Evolutionary conservation across 2,329 filamentous ascomycete species (phyloP), one percentile per base, ranked within the genome.

Genomic region (Verticillium nonalfalfae): DNA sequence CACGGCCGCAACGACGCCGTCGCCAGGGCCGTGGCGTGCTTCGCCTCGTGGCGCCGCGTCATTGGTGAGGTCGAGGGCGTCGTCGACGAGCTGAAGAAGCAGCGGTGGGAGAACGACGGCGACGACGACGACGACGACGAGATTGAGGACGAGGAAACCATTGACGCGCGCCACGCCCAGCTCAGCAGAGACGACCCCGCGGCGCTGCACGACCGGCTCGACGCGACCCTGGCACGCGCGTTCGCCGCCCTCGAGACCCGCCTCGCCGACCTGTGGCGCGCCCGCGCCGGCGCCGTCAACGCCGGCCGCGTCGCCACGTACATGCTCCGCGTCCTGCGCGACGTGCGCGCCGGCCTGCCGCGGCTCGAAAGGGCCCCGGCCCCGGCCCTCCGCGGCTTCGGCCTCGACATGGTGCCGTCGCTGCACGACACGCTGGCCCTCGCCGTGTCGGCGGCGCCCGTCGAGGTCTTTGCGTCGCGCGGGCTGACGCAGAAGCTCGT

Each of bases 81-180:
- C 3, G 82, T 93, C 7, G 85, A 86, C 50, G 80, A 85, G 62
- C 82, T 95, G 67, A 84, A 80, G 63, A 83, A 84, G 56, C 85
- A 88, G 66, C 84, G 86, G 61, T 93, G 90, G 90, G 89, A 93
- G 64, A 88, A 91, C 60, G 89, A 91, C 63, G 81, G 87, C 34
- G 90, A 93, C 64, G 81, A 90, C 26, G 26, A 26, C 26, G 89
- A 91, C 63, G 81, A 87, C 34, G 86, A 89, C 58, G 33, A 33
- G 26, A 85, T 91, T 50, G 89, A 92, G 63, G 89, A 92, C 63
- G 90, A 93, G 64, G 81, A 90, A 60, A 85, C 83, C 1, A 83
- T 90, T 21, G 87, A 91, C 64, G 80, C 81, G 18, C 82, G 88
- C 38, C 88, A 91, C 67, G 81, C 82, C 40, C 73, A 87, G 0